Evolutionary conservation across 176 grass and related monocot genomes (phyloP).

Genomic region (Cenchrus fungigraminus): DNA sequence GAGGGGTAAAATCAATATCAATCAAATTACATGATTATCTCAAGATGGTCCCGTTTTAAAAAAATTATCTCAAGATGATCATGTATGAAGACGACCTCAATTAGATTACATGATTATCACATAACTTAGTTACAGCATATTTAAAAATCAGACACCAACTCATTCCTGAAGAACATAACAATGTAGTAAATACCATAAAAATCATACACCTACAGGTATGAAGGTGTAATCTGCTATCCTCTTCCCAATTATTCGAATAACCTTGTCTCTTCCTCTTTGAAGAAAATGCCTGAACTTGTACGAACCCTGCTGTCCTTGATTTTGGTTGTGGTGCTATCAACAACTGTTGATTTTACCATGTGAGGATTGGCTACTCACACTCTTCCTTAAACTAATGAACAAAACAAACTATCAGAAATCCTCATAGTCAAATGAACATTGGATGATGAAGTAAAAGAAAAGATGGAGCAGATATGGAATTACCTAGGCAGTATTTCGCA

Average conservation of each 20-base stretch:
- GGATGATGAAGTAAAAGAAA: background rate
- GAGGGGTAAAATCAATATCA: too few relatives aligned
- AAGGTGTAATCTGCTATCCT: conserved; percentile 97
- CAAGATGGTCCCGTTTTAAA: too few relatives aligned
- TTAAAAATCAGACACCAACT: too few relatives aligned
- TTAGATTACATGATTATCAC: too few relatives aligned
- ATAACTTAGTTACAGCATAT: too few relatives aligned
- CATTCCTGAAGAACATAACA: background rate
- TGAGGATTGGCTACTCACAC: conserved; percentile 85
- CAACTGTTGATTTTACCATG: conserved; percentile 91
- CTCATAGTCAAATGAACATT: background rate
- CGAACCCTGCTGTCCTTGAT: conserved; percentile 97
- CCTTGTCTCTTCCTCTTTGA: conserved; percentile 79
- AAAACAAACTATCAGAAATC: conserved; percentile 16
- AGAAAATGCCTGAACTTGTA: conserved; percentile 96
- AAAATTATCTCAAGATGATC: too few relatives aligned
- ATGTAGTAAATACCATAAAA: background rate
- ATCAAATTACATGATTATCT: too few relatives aligned
- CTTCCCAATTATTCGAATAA: conserved; percentile 80
- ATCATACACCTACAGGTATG: conserved; percentile 67
- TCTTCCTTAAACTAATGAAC: conserved; percentile 87
- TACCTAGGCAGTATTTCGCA: too few relatives aligned
- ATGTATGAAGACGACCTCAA: too few relatives aligned
- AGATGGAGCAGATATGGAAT: too few relatives aligned
- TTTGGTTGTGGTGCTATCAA: conserved; percentile 80